Conservation (phyloP, 164 flowering plant genomes). For the Aristolochia contorta region DNA sequence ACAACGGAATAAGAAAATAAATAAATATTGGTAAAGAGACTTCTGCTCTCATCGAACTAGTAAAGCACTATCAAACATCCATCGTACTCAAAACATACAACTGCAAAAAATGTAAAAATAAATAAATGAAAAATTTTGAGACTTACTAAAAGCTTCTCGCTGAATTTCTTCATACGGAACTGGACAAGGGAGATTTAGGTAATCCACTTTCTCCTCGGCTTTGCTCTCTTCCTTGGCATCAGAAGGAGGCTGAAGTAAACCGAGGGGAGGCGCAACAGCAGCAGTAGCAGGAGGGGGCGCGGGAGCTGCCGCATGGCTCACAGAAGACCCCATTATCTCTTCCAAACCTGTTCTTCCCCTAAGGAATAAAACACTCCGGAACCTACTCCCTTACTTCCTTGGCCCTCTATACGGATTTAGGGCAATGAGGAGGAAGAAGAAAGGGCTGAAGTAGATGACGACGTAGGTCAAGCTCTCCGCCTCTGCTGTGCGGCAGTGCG, state of each 20-base stretch:
- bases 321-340: constrained; percentile 7
- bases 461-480: not conserved
- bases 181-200: constrained; percentile 78
- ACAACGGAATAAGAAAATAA: too few relatives aligned
- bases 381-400: not conserved
- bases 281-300: constrained; percentile 1
- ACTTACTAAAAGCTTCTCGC: constrained; percentile 79
- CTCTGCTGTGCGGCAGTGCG: not conserved
- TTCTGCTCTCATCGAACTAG: too few relatives aligned
- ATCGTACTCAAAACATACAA: too few relatives aligned
- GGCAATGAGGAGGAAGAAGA: not conserved
- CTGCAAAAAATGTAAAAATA: not conserved
- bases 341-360: not conserved
- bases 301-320: constrained; percentile 10
- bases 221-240: constrained; percentile 3
- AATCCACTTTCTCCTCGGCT: constrained; percentile 34
- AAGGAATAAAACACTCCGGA: not conserved
- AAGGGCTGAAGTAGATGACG: not conserved
- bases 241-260: not conserved
- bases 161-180: constrained; percentile 83
- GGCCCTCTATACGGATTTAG: not conserved
- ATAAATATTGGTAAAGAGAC: too few relatives aligned
- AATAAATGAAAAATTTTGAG: not conserved
- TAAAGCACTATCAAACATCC: too few relatives aligned
- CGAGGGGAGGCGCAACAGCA: not conserved